Percentiles rank a stretch among this genome's conserved stretches.
Conservation (phyloP, 2,329 filamentous ascomycete genomes). For the Magnaporthales sp. region DNA sequence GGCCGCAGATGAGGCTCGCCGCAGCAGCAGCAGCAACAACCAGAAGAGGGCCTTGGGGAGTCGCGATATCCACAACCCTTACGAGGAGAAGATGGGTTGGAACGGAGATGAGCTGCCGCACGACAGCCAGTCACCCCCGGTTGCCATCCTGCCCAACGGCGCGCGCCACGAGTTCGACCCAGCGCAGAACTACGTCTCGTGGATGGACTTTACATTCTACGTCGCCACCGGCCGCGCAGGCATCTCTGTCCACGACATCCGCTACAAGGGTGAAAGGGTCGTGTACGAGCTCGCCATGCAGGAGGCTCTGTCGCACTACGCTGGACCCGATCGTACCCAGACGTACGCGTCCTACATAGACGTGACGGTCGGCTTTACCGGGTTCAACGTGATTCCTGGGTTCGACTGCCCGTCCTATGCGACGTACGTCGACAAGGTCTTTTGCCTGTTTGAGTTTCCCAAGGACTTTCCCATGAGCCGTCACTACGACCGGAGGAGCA, state of each 20-base stretch:
- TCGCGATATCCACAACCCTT: not conserved
- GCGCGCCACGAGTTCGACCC: conserved; percentile 32
- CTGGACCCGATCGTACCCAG: conserved; percentile 34
- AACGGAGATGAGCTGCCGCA: conserved; percentile 17
- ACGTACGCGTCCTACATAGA: conserved; percentile 38
- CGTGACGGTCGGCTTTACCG: conserved; percentile 36
- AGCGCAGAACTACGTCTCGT: conserved; percentile 34
- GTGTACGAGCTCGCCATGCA: conserved; percentile 48
- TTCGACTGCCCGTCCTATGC: conserved; percentile 44
- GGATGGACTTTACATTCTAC: conserved; percentile 45
- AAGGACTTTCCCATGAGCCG: conserved; percentile 33
- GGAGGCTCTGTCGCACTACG: conserved; percentile 45
- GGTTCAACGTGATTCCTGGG: conserved; percentile 34
- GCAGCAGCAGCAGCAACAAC: too few species aligned
- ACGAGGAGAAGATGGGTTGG: not conserved
- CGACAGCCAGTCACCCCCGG: conserved; percentile 27
- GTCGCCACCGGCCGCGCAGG: conserved; percentile 37
- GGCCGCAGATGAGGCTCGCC: not conserved
- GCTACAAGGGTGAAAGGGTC: conserved; percentile 43
- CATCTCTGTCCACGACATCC: conserved; percentile 40
- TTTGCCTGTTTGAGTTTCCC: conserved; percentile 48
- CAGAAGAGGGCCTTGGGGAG: not conserved
- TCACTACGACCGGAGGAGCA: conserved; percentile 9
- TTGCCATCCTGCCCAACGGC: conserved; percentile 25
- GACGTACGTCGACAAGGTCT: conserved; percentile 41